phyloP scores from a whole-genome alignment of 305 asterid species.

The Striga hermonthica region DNA sequence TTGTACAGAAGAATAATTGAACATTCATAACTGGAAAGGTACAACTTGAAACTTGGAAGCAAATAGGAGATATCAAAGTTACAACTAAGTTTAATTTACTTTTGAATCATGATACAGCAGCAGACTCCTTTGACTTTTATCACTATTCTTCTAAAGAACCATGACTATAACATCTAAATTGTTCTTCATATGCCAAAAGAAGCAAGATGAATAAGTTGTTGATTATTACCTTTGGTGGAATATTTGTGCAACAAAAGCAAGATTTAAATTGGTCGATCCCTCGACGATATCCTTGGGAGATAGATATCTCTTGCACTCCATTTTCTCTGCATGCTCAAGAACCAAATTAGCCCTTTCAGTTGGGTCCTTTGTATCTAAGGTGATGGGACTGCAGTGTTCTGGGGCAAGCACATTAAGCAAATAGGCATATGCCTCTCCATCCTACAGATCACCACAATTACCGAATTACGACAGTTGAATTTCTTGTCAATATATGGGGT shows the following conservation, averaged over 20 bases:
- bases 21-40: slow-evolving; percentile 22
- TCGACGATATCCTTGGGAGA: slow-evolving; percentile 84
- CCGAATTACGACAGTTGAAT: slow-evolving; percentile 19
- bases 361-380: slow-evolving; percentile 79
- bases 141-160: slow-evolving; percentile 16
- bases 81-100: neutral
- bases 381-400: slow-evolving; percentile 78
- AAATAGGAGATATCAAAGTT: slow-evolving; percentile 19
- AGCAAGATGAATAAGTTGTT: slow-evolving; percentile 10
- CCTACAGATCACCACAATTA: slow-evolving; percentile 47
- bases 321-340: slow-evolving; percentile 94
- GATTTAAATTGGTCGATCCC: slow-evolving; percentile 83
- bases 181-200: slow-evolving; percentile 12
- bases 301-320: slow-evolving; percentile 95
- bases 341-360: slow-evolving; percentile 81
- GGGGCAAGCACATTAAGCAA: slow-evolving; percentile 96
- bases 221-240: slow-evolving; percentile 81
- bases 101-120: neutral
- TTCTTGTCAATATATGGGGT: slow-evolving; percentile 20
- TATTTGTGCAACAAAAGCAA: slow-evolving; percentile 95
- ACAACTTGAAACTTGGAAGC: neutral
- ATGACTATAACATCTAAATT: slow-evolving; percentile 22
- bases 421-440: slow-evolving; percentile 96
- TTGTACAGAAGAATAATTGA: slow-evolving; percentile 15
- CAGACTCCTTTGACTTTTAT: slow-evolving; percentile 13